Percentiles rank a stretch among this genome's conserved stretches.
These are phyloP conservation scores for Caloboletus firmus DNA, from an alignment of 1,284 basidiomycete genomes.

Conservation along the genomic window DNA sequence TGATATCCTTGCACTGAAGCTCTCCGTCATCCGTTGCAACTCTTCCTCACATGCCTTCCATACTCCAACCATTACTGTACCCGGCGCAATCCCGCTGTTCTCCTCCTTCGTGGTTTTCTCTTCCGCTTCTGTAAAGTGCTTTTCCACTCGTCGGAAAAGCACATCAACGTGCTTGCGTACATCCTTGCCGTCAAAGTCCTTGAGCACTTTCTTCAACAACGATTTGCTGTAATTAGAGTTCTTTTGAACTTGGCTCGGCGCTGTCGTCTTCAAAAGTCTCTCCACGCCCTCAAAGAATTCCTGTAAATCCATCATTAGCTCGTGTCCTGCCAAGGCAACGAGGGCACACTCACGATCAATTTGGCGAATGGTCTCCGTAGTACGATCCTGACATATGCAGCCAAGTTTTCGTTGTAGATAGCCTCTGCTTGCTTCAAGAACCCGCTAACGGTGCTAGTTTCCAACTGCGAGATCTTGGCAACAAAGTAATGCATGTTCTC, in stretches of 20 bases:
- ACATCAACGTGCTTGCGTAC: slow-evolving; percentile 84
- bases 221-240: slow-evolving; percentile 79
- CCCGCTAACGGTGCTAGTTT: slow-evolving; percentile 64
- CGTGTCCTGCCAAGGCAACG: neutral
- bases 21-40: slow-evolving; percentile 67
- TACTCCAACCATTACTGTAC: slow-evolving; percentile 75
- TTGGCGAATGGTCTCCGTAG: slow-evolving; percentile 85
- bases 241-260: slow-evolving; percentile 76
- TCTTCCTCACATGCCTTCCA: slow-evolving; percentile 90
- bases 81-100: slow-evolving; percentile 54
- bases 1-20: slow-evolving; percentile 65
- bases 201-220: slow-evolving; percentile 80
- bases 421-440: slow-evolving; percentile 77
- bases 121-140: slow-evolving; percentile 86
- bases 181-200: slow-evolving; percentile 87
- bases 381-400: slow-evolving; percentile 84
- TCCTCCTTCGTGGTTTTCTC: slow-evolving; percentile 65
- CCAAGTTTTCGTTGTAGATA: slow-evolving; percentile 87
- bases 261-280: slow-evolving; percentile 77
- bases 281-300: slow-evolving; percentile 96
- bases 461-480: slow-evolving; percentile 71
- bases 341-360: slow-evolving; percentile 67
- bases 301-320: slow-evolving; percentile 42
- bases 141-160: slow-evolving; percentile 89
- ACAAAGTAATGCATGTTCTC: slow-evolving; percentile 97